Evolutionary conservation across 495 filamentous ascomycete species (phyloP), one percentile per base, ranked within the genome.

Genomic region (Podospora appendiculata): DNA sequence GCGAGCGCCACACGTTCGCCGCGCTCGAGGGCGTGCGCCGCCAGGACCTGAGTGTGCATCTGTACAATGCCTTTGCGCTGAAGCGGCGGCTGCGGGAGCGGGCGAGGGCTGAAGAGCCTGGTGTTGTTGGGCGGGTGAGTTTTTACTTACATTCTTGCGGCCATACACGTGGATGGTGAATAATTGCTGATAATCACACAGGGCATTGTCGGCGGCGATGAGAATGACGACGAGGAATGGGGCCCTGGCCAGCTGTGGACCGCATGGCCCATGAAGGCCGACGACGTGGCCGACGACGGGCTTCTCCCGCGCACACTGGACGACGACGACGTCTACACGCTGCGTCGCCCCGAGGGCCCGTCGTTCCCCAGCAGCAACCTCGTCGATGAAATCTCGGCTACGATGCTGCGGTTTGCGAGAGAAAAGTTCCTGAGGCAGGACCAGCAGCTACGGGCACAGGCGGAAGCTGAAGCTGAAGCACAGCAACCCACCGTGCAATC

Each of bases 1-100:
- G 74, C 3, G 88, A 91, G 41, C 71, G 83, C 7, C 64, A 71
- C 14, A 68, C 83, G 1, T 74, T 74, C n/a, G 61, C 76, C 3
- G 77, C 79, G 18, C 65, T 92, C 8, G 72, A 84, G 36, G 70
- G 79, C 9, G 59, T 77, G 32, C 66, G 75, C 13, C 76, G 79
- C 25, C 68, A 75, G 52, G 82, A 95, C 54, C 70, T 94, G n/a
- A 71, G 77, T 1, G 67, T 83, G 32, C 89, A 94, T 73, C 66
- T 95, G 18, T 93, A 87, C 64, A 89, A 90, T 65, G 76, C 84
- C 0, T 81, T 81, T 67, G 73, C 70, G 32, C 64, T 89, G 42
- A 86, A 64, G 76, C 25, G 25, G 25, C 25, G 25, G 25, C 25
- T 25, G 25, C 25, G 25, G 25, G 25, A 25, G 25, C 2, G 25